Percentiles rank a stretch among this genome's conserved stretches.
Evolutionary conservation across 371 early-diverging fungal genomes (phyloP).

Genomic region (Umbelopsis sp.): DNA sequence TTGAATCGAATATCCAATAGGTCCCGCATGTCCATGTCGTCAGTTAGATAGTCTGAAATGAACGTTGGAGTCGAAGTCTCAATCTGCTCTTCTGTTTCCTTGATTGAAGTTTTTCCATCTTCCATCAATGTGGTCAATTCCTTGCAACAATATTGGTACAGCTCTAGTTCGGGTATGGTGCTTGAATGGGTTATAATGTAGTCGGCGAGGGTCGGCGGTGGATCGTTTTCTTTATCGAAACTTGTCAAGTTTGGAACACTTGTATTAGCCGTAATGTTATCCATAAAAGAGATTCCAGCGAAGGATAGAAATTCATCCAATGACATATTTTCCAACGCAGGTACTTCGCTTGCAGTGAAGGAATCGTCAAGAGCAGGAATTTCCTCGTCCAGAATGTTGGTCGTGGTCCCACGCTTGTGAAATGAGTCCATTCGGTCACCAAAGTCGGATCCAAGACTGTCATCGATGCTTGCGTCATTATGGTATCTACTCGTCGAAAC

Average conservation of each 20-base stretch:
- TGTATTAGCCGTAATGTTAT: slow-evolving; percentile 8
- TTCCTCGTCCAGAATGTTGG: slow-evolving; percentile 17
- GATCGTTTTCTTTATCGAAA: slow-evolving; percentile 10
- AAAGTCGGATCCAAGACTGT: slow-evolving; percentile 9
- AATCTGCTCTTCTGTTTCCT: slow-evolving; percentile 20
- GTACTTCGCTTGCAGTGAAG: slow-evolving; percentile 8
- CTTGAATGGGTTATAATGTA: slow-evolving; percentile 8
- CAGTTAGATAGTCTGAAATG: slow-evolving; percentile 18
- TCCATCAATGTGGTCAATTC: slow-evolving; percentile 20
- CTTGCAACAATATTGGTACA: slow-evolving; percentile 22
- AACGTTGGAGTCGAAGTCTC: slow-evolving; percentile 13
- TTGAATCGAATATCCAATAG: slow-evolving; percentile 17
- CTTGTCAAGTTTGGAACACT: slow-evolving; percentile 8
- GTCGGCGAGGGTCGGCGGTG: slow-evolving; percentile 14
- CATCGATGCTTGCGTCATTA: slow-evolving; percentile 1
- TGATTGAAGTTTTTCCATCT: slow-evolving; percentile 19
- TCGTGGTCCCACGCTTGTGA: neutral
- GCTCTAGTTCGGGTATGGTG: slow-evolving; percentile 20
- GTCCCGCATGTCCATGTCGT: slow-evolving; percentile 11
- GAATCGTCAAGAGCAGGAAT: slow-evolving; percentile 21
- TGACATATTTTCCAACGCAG: neutral
- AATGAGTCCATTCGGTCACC: slow-evolving; percentile 1
- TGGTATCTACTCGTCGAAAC: neutral
- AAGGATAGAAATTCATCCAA: slow-evolving; percentile 21
- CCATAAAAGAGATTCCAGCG: slow-evolving; percentile 23